phyloP scores from a whole-genome alignment of 805 yeast species.

The Yamadazyma endophytica region DNA sequence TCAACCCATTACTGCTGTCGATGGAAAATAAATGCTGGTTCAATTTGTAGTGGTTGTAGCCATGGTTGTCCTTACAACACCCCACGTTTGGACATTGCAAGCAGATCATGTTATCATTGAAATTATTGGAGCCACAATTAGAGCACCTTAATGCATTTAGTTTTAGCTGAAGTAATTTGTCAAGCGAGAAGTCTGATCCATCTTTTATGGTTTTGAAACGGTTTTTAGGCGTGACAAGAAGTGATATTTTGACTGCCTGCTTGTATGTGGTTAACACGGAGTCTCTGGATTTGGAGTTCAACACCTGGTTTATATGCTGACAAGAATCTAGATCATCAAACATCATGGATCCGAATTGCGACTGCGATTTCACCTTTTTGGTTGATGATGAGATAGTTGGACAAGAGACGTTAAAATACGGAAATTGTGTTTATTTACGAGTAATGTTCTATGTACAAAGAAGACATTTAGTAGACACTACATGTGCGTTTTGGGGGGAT shows the following conservation, averaged over 20 bases:
- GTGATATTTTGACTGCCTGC: slow-evolving; percentile 47
- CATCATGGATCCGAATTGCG: slow-evolving; percentile 2
- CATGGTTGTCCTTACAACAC: slow-evolving; percentile 44
- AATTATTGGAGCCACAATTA: slow-evolving; percentile 41
- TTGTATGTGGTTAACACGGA: slow-evolving; percentile 47
- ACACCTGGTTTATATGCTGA: slow-evolving; percentile 44
- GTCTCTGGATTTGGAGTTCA: slow-evolving; percentile 46
- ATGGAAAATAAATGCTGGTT: slow-evolving; percentile 43
- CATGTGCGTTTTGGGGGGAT: too few species aligned
- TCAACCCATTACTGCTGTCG: slow-evolving; percentile 61
- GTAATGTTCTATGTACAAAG: too few species aligned
- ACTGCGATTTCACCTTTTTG: too few species aligned
- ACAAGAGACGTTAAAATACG: too few species aligned
- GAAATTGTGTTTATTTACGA: too few species aligned
- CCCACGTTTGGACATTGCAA: slow-evolving; percentile 77
- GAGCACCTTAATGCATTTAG: slow-evolving; percentile 47
- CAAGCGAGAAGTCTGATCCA: slow-evolving; percentile 30
- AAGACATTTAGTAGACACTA: too few species aligned
- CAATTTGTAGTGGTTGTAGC: slow-evolving; percentile 26
- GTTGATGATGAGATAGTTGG: too few species aligned
- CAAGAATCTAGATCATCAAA: slow-evolving; percentile 32
- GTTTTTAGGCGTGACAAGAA: slow-evolving; percentile 16
- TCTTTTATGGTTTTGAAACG: slow-evolving; percentile 30
- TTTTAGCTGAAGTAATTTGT: slow-evolving; percentile 37
- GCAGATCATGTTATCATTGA: slow-evolving; percentile 54